A percentile compares a stretch with the other conserved stretches of the same genome.
phyloP scores from a whole-genome alignment of 345 rosid genomes.

The Noccaea bulbosa region DNA sequence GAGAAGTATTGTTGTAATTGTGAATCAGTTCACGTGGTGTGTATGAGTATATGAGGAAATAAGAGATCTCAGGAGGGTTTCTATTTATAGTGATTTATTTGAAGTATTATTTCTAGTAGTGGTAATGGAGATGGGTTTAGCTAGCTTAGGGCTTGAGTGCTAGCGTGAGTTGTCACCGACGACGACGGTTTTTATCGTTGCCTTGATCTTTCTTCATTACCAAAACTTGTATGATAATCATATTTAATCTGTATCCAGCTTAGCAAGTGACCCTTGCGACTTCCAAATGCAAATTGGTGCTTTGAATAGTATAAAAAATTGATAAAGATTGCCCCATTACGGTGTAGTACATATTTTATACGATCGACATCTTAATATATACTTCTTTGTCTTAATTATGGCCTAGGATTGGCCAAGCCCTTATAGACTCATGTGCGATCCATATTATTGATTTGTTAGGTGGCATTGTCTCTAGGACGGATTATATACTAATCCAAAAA shows the following conservation, averaged over 20 bases:
- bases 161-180: constrained; percentile 38
- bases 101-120: constrained; percentile 23
- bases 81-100: constrained; percentile 42
- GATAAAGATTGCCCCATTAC: constrained; percentile 37
- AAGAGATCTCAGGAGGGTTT: constrained; percentile 31
- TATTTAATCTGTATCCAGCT: constrained; percentile 22
- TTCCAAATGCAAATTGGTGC: constrained; percentile 40
- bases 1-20: constrained; percentile 9
- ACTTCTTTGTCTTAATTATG: constrained; percentile 14
- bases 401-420: constrained; percentile 31
- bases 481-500: constrained; percentile 3
- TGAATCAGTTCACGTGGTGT: constrained; percentile 25
- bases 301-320: constrained; percentile 24
- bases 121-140: constrained; percentile 31
- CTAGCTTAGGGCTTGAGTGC: constrained; percentile 35
- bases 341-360: constrained; percentile 33
- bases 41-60: constrained; percentile 39
- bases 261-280: constrained; percentile 36
- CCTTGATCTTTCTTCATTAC: constrained; percentile 22
- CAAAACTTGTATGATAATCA: constrained; percentile 23
- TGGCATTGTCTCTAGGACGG: constrained; percentile 25
- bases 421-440: constrained; percentile 44
- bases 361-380: constrained; percentile 33
- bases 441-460: constrained; percentile 38
- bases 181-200: constrained; percentile 35